Base-by-base conservation (phyloP, 179 eudicot species). In the Silene noctiflora region DNA sequence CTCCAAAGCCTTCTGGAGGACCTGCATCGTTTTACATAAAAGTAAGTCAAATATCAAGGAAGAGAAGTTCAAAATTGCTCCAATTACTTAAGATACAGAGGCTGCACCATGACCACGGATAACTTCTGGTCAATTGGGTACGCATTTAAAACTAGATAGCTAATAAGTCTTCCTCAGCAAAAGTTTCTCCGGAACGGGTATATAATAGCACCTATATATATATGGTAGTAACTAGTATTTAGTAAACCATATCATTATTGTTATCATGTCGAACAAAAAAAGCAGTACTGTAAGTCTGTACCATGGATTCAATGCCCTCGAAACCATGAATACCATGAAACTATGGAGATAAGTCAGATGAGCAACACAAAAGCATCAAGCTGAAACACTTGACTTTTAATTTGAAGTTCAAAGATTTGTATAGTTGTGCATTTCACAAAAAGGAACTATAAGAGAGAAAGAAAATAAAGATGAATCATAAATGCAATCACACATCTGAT, bases 1-100 rank as follows among this genome's bases (percentile, higher is more conserved):
- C 81, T 92, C 96, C 86, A 94, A 74, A 17, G 97, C 98, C 79
- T 90, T 94, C 75, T 94, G 88, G 80, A 94, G 82, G 62, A 94
- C 98, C 98, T 94, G 89, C 77, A 78, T 65, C 20, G 56, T 17
- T 73, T 73, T 51, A 48, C 42, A 66, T 2, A 13, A 20, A 56
- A 42, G 66, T 4, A 20, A 4, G 25, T 48, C 46, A 20, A 29
- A 63, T 10, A 16, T 46, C 31, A 70, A n/a, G 48, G 65, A 39
- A 6, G 24, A 35, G 55, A 69, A 39, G 56, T 12, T 44, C 71
- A 39, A 19, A 66, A 5, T 3, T 46, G 29, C 31, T 69, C 21
- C 58, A 69, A 21, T 7, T 66, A 17, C 13, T 21, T 44, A 42
- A 11, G 29, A 68, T 39, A 33, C 4, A 66, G 20, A 63, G 35